Evolutionary conservation across 73 alveolate genomes (phyloP).

Genomic region (Stentor roeselii): DNA sequence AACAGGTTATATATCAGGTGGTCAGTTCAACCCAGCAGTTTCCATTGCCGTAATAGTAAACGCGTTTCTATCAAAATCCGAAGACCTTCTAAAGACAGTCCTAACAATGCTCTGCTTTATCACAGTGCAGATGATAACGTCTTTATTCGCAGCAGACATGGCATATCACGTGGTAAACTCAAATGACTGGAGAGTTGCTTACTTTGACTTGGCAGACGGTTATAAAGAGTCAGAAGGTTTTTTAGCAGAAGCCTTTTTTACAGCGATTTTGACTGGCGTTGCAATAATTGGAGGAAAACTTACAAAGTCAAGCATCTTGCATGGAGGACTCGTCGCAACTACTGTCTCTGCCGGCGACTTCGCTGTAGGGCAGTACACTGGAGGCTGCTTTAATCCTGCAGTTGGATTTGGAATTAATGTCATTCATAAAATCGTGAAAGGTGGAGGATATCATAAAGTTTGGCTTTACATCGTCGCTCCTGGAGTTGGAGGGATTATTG

Average conservation of each 20-base stretch:
- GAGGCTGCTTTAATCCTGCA: slow-evolving; percentile 27
- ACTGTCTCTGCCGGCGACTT: slow-evolving; percentile 11
- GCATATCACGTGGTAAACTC: neutral
- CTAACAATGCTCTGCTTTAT: too few relatives aligned
- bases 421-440: neutral
- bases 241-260: neutral
- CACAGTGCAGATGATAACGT: neutral
- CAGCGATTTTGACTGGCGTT: neutral
- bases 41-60: neutral
- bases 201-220: neutral
- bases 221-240: neutral
- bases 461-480: slow-evolving; percentile 25
- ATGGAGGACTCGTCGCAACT: slow-evolving; percentile 2
- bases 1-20: slow-evolving; percentile 20
- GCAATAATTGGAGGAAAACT: neutral
- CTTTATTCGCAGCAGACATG: neutral
- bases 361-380: neutral
- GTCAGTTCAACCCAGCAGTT: slow-evolving; percentile 15
- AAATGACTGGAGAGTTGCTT: neutral
- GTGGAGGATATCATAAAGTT: neutral
- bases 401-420: slow-evolving; percentile 18
- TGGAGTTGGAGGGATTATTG: neutral
- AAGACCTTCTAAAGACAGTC: neutral
- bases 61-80: neutral
- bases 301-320: neutral